A percentile compares a stretch with the other conserved stretches of the same genome.
These are phyloP conservation scores for Penicillium dipodomyicola DNA, from an alignment of 495 filamentous ascomycete species.

Conservation along the genomic window DNA sequence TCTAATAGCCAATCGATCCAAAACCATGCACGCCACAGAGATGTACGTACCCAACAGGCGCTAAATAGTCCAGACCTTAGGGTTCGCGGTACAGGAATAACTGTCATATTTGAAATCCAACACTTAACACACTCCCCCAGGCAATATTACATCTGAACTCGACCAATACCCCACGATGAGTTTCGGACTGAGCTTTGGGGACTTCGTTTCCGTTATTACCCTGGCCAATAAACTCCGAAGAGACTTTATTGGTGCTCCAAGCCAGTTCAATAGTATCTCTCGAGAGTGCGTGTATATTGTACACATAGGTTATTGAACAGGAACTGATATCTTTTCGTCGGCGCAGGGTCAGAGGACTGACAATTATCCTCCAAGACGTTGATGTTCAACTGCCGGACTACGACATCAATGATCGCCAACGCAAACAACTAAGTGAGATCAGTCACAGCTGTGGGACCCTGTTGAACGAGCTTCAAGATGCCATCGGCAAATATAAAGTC, in stretches of 20 bases:
- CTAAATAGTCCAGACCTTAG: too few relatives aligned
- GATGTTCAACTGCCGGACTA: background rate
- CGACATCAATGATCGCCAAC: background rate
- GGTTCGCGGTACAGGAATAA: too few relatives aligned
- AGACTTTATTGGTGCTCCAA: conserved; percentile 1
- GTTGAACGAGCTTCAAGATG: background rate
- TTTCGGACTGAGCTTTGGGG: background rate
- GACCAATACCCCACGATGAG: background rate
- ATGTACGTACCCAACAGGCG: too few relatives aligned
- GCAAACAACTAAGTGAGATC: background rate
- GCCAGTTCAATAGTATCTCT: conserved; percentile 1
- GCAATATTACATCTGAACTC: background rate
- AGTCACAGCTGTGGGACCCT: background rate
- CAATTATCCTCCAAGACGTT: background rate
- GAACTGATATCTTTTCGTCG: background rate
- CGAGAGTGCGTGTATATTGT: background rate
- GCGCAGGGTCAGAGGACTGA: background rate
- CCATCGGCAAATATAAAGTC: background rate
- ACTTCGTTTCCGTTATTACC: background rate
- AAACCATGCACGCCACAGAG: too few relatives aligned
- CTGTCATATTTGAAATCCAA: too few relatives aligned
- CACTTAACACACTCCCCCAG: too few relatives aligned
- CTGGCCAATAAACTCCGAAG: conserved; percentile 4
- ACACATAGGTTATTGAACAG: background rate
- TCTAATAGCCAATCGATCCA: background rate